A percentile compares a stretch with the other conserved stretches of the same genome.
These are phyloP conservation scores for Botrytis aclada DNA, from an alignment of 2,329 filamentous ascomycete species.

Conservation along the genomic window DNA sequence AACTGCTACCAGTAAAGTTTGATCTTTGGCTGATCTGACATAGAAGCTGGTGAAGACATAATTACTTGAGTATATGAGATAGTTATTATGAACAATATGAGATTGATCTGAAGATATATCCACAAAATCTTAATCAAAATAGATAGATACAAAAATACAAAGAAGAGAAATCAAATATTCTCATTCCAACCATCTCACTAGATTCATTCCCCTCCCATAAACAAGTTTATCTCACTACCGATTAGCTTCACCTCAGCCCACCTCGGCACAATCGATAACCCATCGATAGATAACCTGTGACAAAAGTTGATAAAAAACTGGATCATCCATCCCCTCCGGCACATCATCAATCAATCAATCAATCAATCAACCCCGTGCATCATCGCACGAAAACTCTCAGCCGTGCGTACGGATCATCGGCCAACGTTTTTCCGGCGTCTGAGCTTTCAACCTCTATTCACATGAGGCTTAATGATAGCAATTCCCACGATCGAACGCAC, in stretches of 20 bases:
- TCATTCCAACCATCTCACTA: neutral
- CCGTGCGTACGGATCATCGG: slow-evolving; percentile 6
- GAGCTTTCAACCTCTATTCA: slow-evolving; percentile 21
- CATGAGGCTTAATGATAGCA: neutral
- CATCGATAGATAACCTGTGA: neutral
- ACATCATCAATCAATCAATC: neutral
- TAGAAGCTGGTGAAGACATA: slow-evolving; percentile 13
- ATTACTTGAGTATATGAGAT: neutral
- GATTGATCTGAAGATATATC: neutral
- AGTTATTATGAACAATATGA: neutral
- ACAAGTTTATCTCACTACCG: neutral
- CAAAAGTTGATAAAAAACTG: neutral
- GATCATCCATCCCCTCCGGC: neutral
- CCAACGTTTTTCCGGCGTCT: slow-evolving; percentile 4
- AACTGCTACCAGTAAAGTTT: slow-evolving; percentile 52
- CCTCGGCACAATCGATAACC: neutral
- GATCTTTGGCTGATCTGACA: slow-evolving; percentile 44
- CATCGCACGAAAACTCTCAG: neutral
- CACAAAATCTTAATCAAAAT: neutral
- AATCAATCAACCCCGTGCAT: neutral
- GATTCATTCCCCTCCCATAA: neutral
- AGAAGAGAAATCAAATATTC: neutral
- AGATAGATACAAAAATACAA: neutral
- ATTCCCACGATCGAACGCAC: neutral
- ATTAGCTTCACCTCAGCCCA: neutral